A percentile compares a stretch with the other conserved stretches of the same genome.
Evolutionary conservation across 192 early-diverging fungal genomes (phyloP).

Genomic region (Dissophora globulifera): DNA sequence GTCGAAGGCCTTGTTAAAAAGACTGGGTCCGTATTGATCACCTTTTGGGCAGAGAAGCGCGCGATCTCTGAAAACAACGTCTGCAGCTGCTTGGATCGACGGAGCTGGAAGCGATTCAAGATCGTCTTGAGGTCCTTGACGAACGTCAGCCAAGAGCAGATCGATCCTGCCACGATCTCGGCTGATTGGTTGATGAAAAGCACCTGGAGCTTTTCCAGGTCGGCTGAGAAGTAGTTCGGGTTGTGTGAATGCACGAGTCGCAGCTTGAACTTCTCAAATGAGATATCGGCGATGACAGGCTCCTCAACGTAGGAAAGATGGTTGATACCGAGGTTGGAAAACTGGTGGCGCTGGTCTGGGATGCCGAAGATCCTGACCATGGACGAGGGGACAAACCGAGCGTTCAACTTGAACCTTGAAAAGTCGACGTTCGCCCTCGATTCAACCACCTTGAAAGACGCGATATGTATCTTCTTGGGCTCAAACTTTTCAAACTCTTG

Average conservation of each 20-base stretch:
- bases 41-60: conserved; percentile 51
- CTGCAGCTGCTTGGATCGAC: conserved; percentile 66
- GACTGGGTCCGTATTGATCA: conserved; percentile 66
- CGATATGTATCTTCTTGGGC: conserved; percentile 56
- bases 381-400: conserved; percentile 64
- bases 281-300: conserved; percentile 61
- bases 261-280: conserved; percentile 53
- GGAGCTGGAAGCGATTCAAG: conserved; percentile 57
- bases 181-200: conserved; percentile 75
- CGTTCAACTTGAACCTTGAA: conserved; percentile 63
- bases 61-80: conserved; percentile 65
- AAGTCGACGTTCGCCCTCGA: conserved; percentile 64
- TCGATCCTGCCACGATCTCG: conserved; percentile 76
- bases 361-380: conserved; percentile 69
- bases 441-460: conserved; percentile 61
- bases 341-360: conserved; percentile 59
- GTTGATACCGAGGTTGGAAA: conserved; percentile 52
- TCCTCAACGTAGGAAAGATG: conserved; percentile 48
- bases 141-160: conserved; percentile 75
- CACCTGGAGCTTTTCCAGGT: conserved; percentile 57
- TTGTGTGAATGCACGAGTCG: conserved; percentile 59
- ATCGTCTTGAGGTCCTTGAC: conserved; percentile 64
- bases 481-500: conserved; percentile 61
- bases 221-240: conserved; percentile 60
- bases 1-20: conserved; percentile 74